Percentiles rank a stretch among this genome's conserved stretches.
phyloP scores from a whole-genome alignment of 208 protist genomes.

The Acanthamoeba lenticulata region DNA sequence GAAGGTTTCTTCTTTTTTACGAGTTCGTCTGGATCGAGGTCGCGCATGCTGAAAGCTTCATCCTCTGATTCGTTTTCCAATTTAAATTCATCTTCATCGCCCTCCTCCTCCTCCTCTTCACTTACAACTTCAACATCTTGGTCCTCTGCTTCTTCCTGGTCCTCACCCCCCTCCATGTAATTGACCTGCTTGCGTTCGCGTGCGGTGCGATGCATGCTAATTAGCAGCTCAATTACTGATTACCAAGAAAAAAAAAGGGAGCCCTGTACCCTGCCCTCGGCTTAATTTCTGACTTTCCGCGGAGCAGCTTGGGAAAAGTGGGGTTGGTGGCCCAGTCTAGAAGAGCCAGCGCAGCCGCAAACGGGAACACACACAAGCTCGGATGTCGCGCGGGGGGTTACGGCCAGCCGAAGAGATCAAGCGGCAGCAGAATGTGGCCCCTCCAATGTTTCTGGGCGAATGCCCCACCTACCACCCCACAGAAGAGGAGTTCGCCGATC shows the following conservation, averaged over 20 bases:
- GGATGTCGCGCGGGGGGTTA: not conserved
- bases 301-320: no score
- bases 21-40: constrained; percentile 13
- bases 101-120: not conserved
- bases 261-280: not conserved
- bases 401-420: not conserved
- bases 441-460: constrained; percentile 66
- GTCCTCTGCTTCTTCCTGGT: not conserved
- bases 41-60: constrained; percentile 8
- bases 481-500: constrained; percentile 80
- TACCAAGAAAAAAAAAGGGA: no score
- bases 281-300: not conserved
- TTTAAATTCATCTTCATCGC: not conserved
- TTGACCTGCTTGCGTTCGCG: not conserved
- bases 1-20: constrained; percentile 41
- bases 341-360: no score
- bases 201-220: no score
- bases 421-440: not conserved
- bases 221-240: no score
- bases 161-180: not conserved
- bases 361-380: no score
- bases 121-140: not conserved
- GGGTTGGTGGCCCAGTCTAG: no score
- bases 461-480: constrained; percentile 83
- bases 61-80: constrained; percentile 1